Evolutionary conservation across 2,329 filamentous ascomycete genomes (phyloP).

Genomic region (Sporothrix phasma): DNA sequence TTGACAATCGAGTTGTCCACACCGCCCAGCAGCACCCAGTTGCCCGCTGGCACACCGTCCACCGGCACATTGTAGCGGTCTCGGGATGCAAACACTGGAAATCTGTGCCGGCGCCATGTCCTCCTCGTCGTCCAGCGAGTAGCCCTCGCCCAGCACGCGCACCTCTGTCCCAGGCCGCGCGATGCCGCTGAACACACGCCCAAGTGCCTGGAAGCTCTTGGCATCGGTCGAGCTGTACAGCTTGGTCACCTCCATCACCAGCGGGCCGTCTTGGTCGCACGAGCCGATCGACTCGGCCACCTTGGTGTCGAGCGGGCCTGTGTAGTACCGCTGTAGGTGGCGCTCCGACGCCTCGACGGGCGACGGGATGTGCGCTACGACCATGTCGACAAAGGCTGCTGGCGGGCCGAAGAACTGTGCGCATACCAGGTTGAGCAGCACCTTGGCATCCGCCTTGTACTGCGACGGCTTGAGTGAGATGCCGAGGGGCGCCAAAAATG

Average conservation of each 20-base stretch:
- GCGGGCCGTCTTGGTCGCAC: slow-evolving; percentile 80
- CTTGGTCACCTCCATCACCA: slow-evolving; percentile 89
- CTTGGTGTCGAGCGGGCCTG: slow-evolving; percentile 74
- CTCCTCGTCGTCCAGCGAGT: slow-evolving; percentile 94
- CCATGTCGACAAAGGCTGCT: slow-evolving; percentile 89
- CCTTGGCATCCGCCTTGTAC: slow-evolving; percentile 80
- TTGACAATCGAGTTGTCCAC: slow-evolving; percentile 98
- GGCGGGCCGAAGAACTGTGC: slow-evolving; percentile 91
- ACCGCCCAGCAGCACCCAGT: slow-evolving; percentile 82
- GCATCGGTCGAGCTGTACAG: slow-evolving; percentile 85
- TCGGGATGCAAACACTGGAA: slow-evolving; percentile 83
- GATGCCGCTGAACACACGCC: slow-evolving; percentile 85
- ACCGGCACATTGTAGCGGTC: slow-evolving; percentile 88
- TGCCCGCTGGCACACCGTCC: slow-evolving; percentile 86
- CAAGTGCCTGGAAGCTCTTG: slow-evolving; percentile 82
- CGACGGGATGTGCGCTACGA: slow-evolving; percentile 80
- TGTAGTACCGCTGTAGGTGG: slow-evolving; percentile 81
- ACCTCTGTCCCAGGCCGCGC: slow-evolving; percentile 74
- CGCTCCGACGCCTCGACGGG: slow-evolving; percentile 67
- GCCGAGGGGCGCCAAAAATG: slow-evolving; percentile 66
- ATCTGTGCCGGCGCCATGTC: slow-evolving; percentile 88
- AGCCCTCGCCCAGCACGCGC: slow-evolving; percentile 86
- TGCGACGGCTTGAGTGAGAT: slow-evolving; percentile 87
- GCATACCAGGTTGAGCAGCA: slow-evolving; percentile 80
- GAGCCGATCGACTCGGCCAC: slow-evolving; percentile 68